phyloP scores from a whole-genome alignment of 768 basidiomycete genomes.

The Leucosporidium scottii region DNA sequence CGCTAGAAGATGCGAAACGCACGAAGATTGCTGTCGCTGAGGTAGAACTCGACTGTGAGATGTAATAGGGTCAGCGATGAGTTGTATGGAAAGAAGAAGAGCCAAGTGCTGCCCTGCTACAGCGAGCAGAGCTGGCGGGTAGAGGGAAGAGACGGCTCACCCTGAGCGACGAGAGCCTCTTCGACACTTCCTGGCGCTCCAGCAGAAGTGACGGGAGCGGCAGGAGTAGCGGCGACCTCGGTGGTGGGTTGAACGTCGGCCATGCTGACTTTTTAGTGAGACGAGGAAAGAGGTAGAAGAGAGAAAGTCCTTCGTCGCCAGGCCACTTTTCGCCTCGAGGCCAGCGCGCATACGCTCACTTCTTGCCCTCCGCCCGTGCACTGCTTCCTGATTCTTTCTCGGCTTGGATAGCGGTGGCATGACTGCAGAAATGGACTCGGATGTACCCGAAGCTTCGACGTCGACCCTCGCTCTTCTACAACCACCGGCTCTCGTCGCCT shows the following conservation, averaged over 20 bases:
- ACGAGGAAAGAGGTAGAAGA: no score
- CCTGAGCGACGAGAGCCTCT: constrained; percentile 18
- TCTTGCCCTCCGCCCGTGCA: no score
- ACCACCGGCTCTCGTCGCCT: neutral
- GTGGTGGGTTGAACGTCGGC: no score
- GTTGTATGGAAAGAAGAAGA: neutral
- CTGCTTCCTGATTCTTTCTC: no score
- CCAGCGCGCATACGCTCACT: no score
- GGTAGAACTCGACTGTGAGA: constrained; percentile 82
- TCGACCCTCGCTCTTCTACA: no score
- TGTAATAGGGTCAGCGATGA: neutral
- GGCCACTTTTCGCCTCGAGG: no score
- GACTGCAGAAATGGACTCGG: no score
- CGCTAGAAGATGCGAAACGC: constrained; percentile 37
- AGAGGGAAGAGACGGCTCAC: neutral
- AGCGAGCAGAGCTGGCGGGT: neutral
- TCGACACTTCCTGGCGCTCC: neutral
- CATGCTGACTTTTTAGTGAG: no score
- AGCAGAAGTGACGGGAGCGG: neutral
- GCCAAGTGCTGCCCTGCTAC: neutral
- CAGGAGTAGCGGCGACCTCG: neutral
- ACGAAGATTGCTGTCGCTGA: constrained; percentile 86
- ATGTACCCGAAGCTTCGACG: no score
- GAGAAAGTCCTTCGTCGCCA: no score
- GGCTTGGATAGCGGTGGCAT: no score